A percentile compares a stretch with the other conserved stretches of the same genome.
These are phyloP conservation scores for Blastocrithidia nonstop DNA, from an alignment of 208 protist species.

Conservation along the genomic window DNA sequence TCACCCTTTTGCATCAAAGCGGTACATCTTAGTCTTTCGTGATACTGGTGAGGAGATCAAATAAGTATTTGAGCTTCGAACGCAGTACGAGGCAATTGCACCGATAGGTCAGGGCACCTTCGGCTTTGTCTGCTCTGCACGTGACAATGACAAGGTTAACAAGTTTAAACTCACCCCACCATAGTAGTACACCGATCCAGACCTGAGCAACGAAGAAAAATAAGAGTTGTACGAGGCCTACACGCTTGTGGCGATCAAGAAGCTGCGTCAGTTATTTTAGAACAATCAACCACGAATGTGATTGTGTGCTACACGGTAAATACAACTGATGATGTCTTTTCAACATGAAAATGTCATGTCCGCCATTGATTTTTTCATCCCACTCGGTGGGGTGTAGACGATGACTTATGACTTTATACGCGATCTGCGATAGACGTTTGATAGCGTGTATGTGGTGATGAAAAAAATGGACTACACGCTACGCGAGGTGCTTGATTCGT, in stretches of 20 bases:
- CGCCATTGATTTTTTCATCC: slow-evolving; percentile 70
- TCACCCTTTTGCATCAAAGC: slow-evolving; percentile 62
- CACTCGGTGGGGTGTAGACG: slow-evolving; percentile 43
- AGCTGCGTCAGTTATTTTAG: slow-evolving; percentile 57
- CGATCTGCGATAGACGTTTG: slow-evolving; percentile 32
- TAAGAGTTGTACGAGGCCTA: slow-evolving; percentile 34
- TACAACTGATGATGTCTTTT: slow-evolving; percentile 74
- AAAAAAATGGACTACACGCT: slow-evolving; percentile 81
- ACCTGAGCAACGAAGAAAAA: slow-evolving; percentile 21
- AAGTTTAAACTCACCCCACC: slow-evolving; percentile 20
- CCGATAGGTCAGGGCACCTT: slow-evolving; percentile 62
- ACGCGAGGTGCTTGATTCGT: slow-evolving; percentile 69
- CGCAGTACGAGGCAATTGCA: slow-evolving; percentile 44
- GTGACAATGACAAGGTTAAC: slow-evolving; percentile 51
- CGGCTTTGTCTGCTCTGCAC: slow-evolving; percentile 61
- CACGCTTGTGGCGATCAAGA: slow-evolving; percentile 71
- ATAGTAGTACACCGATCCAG: slow-evolving; percentile 22
- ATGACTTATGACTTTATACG: slow-evolving; percentile 59
- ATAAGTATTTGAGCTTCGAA: slow-evolving; percentile 68
- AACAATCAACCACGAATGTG: slow-evolving; percentile 68
- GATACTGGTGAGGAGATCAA: slow-evolving; percentile 21
- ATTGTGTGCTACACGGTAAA: slow-evolving; percentile 69
- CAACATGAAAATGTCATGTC: slow-evolving; percentile 72
- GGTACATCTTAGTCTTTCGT: slow-evolving; percentile 47
- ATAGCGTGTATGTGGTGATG: slow-evolving; percentile 79